Evolutionary conservation across 2,329 filamentous ascomycete species (phyloP).

Genomic region (Nannizziopsis arthrosporioides): DNA sequence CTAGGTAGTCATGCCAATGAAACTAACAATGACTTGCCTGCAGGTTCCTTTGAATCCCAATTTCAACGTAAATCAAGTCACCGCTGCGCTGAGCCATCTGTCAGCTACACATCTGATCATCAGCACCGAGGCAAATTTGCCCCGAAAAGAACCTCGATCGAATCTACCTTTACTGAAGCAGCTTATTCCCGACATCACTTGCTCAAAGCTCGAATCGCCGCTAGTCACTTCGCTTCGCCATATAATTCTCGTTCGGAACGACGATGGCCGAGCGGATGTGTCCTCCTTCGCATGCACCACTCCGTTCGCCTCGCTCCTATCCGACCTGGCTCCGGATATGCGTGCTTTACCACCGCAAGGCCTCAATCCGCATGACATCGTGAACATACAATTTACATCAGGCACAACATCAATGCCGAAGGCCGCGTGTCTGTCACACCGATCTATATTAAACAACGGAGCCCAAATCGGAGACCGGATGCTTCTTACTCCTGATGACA

Average conservation of each 20-base stretch:
- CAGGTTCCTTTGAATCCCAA: conserved; percentile 80
- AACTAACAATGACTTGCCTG: not conserved
- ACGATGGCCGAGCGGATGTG: conserved; percentile 42
- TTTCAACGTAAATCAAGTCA: conserved; percentile 70
- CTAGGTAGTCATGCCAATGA: not conserved
- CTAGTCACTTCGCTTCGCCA: conserved; percentile 56
- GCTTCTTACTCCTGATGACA: conserved; percentile 61
- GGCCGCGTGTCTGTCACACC: conserved; percentile 78
- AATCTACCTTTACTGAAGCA: conserved; percentile 48
- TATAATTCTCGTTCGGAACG: conserved; percentile 72
- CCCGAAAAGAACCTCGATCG: conserved; percentile 50
- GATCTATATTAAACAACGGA: conserved; percentile 86
- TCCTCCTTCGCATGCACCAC: conserved; percentile 34
- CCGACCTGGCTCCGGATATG: conserved; percentile 32
- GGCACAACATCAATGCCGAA: conserved; percentile 89
- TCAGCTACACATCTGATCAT: conserved; percentile 64
- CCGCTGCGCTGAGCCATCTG: conserved; percentile 66
- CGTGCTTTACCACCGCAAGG: conserved; percentile 35
- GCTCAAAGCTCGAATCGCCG: conserved; percentile 40
- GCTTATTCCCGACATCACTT: conserved; percentile 40
- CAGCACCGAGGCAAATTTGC: conserved; percentile 74
- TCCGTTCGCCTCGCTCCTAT: conserved; percentile 38
- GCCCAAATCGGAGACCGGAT: conserved; percentile 72
- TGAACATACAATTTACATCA: conserved; percentile 95
- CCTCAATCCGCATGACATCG: conserved; percentile 54